Evolutionary conservation across 129 eudicot species (phyloP).

Genomic region (Kitagawia praeruptora): DNA sequence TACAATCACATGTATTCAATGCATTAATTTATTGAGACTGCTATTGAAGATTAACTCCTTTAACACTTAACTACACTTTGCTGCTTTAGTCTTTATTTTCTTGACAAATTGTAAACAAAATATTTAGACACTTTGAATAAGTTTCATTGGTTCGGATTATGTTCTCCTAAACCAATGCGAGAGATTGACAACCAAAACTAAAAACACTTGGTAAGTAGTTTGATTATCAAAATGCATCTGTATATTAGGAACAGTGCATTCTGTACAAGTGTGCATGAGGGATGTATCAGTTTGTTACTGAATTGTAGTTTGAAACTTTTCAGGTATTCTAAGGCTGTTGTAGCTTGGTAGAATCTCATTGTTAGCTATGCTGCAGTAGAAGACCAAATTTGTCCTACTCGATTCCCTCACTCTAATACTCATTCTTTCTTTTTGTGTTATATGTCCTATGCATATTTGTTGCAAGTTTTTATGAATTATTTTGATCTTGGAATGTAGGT

Average conservation of each 20-base stretch:
- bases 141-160: background rate
- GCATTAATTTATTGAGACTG: too few species aligned
- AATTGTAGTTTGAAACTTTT: too few species aligned
- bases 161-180: background rate
- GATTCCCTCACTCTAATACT: background rate
- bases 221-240: background rate
- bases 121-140: background rate
- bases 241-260: background rate
- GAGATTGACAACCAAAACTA: background rate
- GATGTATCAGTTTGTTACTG: background rate
- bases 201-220: background rate
- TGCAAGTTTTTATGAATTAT: background rate
- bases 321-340: background rate
- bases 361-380: background rate
- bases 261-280: background rate
- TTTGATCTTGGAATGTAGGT: background rate
- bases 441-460: background rate
- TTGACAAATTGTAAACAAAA: too few species aligned
- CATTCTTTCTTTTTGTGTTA: background rate
- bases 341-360: background rate
- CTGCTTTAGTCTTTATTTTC: background rate
- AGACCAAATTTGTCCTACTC: background rate
- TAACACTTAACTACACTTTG: background rate
- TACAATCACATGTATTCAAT: too few species aligned
- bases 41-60: background rate